A percentile compares a stretch with the other conserved stretches of the same genome.
phyloP scores from a whole-genome alignment of 2,329 filamentous ascomycete genomes.

The Ceratocystis alfenasii region DNA sequence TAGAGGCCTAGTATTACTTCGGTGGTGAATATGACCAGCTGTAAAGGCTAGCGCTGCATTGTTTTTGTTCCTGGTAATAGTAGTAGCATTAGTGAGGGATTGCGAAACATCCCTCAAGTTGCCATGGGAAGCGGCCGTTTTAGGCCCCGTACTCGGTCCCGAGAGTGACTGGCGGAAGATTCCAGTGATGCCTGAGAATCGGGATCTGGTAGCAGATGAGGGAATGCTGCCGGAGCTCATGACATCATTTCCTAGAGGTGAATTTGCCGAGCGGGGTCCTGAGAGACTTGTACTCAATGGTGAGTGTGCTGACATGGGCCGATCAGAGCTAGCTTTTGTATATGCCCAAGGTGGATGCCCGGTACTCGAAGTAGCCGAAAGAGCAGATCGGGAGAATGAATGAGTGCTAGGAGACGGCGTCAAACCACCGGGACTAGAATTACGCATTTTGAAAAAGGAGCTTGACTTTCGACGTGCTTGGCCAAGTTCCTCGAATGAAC shows the following conservation, averaged over 20 bases:
- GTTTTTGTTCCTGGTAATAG: background rate
- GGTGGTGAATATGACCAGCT: background rate
- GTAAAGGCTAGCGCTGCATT: background rate
- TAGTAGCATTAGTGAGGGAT: background rate
- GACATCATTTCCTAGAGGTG: conserved; percentile 14
- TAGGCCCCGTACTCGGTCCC: background rate
- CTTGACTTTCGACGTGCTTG: conserved; percentile 10
- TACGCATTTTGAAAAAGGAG: conserved; percentile 14
- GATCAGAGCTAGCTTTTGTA: background rate
- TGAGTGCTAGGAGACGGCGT: background rate
- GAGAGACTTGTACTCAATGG: background rate
- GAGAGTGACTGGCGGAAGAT: conserved; percentile 16
- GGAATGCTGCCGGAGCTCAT: conserved; percentile 19
- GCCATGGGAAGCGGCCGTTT: conserved; percentile 9
- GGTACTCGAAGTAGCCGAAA: background rate
- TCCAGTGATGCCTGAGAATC: conserved; percentile 13
- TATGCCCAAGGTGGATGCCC: background rate
- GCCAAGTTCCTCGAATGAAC: background rate
- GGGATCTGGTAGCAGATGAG: conserved; percentile 5
- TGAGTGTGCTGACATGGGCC: background rate
- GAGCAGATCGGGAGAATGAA: background rate
- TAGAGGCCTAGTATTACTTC: conserved; percentile 10
- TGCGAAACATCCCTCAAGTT: conserved; percentile 6
- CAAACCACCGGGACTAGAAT: background rate
- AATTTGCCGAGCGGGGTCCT: conserved; percentile 15